Conservation (phyloP, 2,329 filamentous ascomycete species). For the Venturia nashicola region DNA sequence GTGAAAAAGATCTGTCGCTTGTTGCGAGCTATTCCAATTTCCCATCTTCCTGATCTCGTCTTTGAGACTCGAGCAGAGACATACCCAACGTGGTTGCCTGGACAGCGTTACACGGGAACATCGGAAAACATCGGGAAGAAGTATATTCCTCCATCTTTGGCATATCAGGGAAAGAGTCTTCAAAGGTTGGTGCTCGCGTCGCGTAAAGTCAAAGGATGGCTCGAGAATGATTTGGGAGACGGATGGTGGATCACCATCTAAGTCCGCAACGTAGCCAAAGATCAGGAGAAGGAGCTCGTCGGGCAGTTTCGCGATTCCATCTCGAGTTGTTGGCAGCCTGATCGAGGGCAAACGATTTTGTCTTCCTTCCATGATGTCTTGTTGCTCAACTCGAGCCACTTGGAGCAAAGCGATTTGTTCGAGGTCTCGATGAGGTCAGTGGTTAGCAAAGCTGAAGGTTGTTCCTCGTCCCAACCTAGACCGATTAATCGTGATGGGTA, state of each 20-base stretch:
- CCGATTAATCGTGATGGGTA: too few relatives aligned
- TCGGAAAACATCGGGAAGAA: constrained; percentile 21
- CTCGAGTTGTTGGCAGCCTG: neutral
- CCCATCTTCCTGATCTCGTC: neutral
- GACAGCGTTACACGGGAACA: constrained; percentile 18
- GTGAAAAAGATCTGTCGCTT: neutral
- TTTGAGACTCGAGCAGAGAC: neutral
- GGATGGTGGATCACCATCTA: constrained; percentile 21
- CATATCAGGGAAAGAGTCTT: constrained; percentile 23
- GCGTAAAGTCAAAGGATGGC: constrained; percentile 19
- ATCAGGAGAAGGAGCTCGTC: constrained; percentile 25
- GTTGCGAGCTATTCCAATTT: neutral
- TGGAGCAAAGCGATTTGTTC: too few relatives aligned
- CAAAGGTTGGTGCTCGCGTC: constrained; percentile 13
- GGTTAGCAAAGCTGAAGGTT: neutral
- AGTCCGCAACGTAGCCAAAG: constrained; percentile 20
- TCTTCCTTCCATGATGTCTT: neutral
- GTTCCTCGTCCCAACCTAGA: neutral
- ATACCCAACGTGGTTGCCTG: neutral
- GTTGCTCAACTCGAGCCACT: too few relatives aligned
- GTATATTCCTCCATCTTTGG: constrained; percentile 20
- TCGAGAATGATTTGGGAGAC: constrained; percentile 21
- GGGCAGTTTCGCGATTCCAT: constrained; percentile 19
- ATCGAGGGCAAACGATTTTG: neutral
- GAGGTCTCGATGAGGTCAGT: neutral